These are phyloP conservation scores for Fistulifera pelliculosa DNA, from an alignment of 108 stramenopile species.

Conservation along the genomic window DNA sequence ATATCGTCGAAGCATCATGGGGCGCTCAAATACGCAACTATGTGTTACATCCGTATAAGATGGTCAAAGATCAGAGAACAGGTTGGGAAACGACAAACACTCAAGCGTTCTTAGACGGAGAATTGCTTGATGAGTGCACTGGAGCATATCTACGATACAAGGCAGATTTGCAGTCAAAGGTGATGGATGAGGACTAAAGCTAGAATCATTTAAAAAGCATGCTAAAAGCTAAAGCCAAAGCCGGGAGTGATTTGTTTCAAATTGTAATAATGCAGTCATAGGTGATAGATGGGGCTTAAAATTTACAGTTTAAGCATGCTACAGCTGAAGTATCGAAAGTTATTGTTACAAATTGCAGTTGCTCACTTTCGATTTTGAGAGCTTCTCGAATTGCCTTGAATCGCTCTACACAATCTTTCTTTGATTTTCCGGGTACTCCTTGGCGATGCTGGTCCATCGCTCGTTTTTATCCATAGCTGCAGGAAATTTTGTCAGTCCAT, in stretches of 20 bases:
- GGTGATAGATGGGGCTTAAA: too few relatives aligned
- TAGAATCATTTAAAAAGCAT: too few relatives aligned
- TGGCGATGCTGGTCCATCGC: slow-evolving; percentile 89
- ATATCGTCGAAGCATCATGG: slow-evolving; percentile 83
- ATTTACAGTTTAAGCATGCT: too few relatives aligned
- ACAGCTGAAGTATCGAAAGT: too few relatives aligned
- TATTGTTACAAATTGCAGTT: too few relatives aligned
- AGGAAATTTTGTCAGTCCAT: slow-evolving; percentile 73
- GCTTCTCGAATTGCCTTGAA: slow-evolving; percentile 91
- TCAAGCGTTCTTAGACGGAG: slow-evolving; percentile 75
- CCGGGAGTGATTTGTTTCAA: too few relatives aligned
- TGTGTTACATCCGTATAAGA: slow-evolving; percentile 95
- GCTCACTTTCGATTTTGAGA: slow-evolving; percentile 48
- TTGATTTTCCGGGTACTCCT: slow-evolving; percentile 81
- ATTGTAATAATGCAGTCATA: too few relatives aligned
- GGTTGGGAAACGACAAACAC: slow-evolving; percentile 81
- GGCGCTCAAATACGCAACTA: slow-evolving; percentile 97
- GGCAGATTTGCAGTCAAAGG: slow-evolving; percentile 12
- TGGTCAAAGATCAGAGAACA: slow-evolving; percentile 92
- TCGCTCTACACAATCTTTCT: slow-evolving; percentile 93
- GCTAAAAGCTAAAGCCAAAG: too few relatives aligned
- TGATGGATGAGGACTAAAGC: too few relatives aligned
- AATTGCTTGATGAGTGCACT: slow-evolving; percentile 60
- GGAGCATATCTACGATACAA: slow-evolving; percentile 45
- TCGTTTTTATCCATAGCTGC: slow-evolving; percentile 95